Base-by-base conservation (phyloP, 2,329 filamentous ascomycete species). In the Cordyceps sp. region DNA sequence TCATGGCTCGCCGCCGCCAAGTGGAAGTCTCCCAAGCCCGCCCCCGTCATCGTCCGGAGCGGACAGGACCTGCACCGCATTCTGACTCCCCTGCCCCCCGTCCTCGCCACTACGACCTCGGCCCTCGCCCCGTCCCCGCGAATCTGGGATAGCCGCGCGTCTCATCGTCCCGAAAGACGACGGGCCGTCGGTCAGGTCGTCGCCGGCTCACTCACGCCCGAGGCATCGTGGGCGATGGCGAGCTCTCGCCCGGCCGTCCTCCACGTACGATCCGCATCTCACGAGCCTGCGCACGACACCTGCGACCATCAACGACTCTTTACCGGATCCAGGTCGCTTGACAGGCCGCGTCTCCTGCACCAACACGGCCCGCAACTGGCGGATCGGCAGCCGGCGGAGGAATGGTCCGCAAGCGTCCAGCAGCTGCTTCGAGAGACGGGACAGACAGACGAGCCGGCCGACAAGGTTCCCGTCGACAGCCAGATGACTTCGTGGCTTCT, bases 351-450 rank as follows among this genome's bases (percentile, higher is more conserved):
- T n/a, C 9, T 5, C 10, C 23, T n/a, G 13, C 23, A 25, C 4
- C 9, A 25, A 13, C 23, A n/a, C n/a, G 15, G 14, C 15, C 13
- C 15, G 10, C 23, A 10, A 10, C 10, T 19, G 19, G 6, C 21
- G 10, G 13, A 17, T 16, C 29, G 29, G 25, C 19, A 16, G 20
- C 30, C 33, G 17, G 34, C 35, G 37, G 40, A 39, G 23, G 36
- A 36, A 25, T 43, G 53, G 40, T 53, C 52, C 10, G 48, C 57
- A 25, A 55, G 55, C 35, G 48, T 64, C 4, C 53, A 61, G 32
- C 51, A 59, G 37, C 52, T 69, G 37, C 62, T 66, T 29, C 49
- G 52, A 37, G 58, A 68, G 41, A 59, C 63, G 4, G 63, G 69
- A 37, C 54, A 61, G 35, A 62, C 64, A 19, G 68, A 68, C 46